Base-by-base conservation (phyloP, 257 asterid genomes). In the Dorcoceras hygrometricum region DNA sequence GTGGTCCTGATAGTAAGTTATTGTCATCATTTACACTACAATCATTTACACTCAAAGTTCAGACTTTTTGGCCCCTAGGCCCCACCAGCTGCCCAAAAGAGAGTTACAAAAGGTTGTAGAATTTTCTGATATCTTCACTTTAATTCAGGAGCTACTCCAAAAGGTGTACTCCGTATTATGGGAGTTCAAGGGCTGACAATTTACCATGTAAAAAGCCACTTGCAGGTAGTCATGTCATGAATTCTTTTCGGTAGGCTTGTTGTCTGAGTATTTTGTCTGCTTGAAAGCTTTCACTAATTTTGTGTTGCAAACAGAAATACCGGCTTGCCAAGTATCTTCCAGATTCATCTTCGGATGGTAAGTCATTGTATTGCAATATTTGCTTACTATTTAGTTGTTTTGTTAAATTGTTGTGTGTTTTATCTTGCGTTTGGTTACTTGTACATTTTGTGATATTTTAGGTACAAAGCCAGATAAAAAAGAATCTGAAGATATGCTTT, bases 311-410 rank as follows among this genome's bases (percentile, higher is more conserved):
- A 72, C 88, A 94, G 99, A 94, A 94, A 77, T 94, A 90, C 78
- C 89, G 99, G 73, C 97, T 94, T 74, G 99, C 99, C 69, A 94
- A 94, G 79, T 94, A 88, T 82, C 96, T 94, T 71, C 99, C 97
- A 50, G 99, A 94, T 78, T 81, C 95, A 66, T 87, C 96, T 59
- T 79, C 89, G 61, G 99, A 94, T 81, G 99, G 99, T 94, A 81
- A 65, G 89, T 64, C 69, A 63, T 59, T 43, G 6, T 67, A 39
- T 18, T 70, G 8, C 54, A 46, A 43, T 24, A 25, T 63, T 56
- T 27, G 59, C 56, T 54, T 20, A 46, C 18, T 46, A 46, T 10
- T 19, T 66, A 36, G 57, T 56, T 62, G 32, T 59, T 75, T 65
- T 62, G 19, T n/a, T n/a, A n/a, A n/a, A n/a, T n/a, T n/a, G n/a